phyloP scores from a whole-genome alignment of 1,284 basidiomycete species.

The Meripilus lineatus region DNA sequence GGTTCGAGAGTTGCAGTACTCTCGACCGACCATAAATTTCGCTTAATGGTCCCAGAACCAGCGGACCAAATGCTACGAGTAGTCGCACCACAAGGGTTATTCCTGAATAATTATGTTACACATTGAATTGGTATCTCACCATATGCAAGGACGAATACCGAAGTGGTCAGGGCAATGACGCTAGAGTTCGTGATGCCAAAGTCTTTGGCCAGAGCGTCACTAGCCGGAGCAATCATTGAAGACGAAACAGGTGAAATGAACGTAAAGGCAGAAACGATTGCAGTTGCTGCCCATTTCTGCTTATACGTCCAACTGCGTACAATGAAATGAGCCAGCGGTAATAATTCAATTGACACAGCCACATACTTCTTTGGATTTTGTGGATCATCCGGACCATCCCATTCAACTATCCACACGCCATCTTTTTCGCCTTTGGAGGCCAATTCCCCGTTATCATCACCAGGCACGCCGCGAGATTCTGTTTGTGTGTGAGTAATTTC shows the following conservation, averaged over 20 bases:
- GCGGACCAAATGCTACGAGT: conserved; percentile 41
- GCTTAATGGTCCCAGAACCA: conserved; percentile 51
- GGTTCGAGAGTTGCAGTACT: conserved; percentile 47
- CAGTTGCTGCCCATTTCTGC: conserved; percentile 59
- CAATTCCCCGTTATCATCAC: too few relatives aligned
- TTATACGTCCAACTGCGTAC: conserved; percentile 47
- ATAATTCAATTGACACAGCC: not conserved
- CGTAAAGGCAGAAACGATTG: conserved; percentile 58
- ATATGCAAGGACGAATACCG: conserved; percentile 66
- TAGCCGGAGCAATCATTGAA: conserved; percentile 71
- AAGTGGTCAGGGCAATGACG: conserved; percentile 55
- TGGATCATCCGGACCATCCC: conserved; percentile 55
- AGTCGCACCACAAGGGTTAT: not conserved
- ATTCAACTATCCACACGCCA: too few relatives aligned
- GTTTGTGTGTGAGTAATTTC: too few relatives aligned
- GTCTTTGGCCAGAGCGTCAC: conserved; percentile 43
- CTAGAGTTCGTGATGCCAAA: conserved; percentile 51
- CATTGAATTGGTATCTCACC: conserved; percentile 30
- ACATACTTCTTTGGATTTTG: conserved; percentile 56
- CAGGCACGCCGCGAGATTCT: too few relatives aligned
- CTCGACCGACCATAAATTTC: conserved; percentile 42
- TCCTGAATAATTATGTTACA: not conserved
- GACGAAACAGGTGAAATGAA: conserved; percentile 66
- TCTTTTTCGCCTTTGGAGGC: too few relatives aligned
- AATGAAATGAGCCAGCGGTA: conserved; percentile 1